Conservation (phyloP, 768 basidiomycete genomes). For the Tubosaeta sp. region DNA sequence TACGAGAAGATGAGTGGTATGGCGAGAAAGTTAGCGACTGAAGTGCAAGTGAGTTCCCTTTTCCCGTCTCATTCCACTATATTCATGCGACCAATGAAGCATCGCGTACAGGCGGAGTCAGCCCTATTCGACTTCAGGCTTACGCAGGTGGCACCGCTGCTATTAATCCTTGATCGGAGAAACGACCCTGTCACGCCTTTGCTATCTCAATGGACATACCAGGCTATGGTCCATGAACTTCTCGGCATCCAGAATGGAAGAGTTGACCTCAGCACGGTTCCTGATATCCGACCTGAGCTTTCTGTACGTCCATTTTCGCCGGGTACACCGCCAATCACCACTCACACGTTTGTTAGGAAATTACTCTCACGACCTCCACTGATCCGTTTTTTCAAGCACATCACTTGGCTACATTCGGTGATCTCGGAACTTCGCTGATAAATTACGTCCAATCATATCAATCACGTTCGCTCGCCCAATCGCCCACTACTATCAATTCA, state of each 20-base stretch:
- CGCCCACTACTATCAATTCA: conserved; percentile 82
- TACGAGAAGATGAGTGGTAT: conserved; percentile 92
- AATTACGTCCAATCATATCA: conserved; percentile 94
- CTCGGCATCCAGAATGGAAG: conserved; percentile 92
- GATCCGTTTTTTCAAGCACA: conserved; percentile 94
- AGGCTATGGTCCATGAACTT: conserved; percentile 98
- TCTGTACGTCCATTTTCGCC: conserved; percentile 46
- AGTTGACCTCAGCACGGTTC: conserved; percentile 78
- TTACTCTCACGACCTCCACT: conserved; percentile 85
- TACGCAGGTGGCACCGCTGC: conserved; percentile 81
- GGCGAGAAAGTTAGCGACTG: conserved; percentile 84
- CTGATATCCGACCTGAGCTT: conserved; percentile 83
- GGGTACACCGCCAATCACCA: conserved; percentile 1
- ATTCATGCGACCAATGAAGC: conserved; percentile 39
- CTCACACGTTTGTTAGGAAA: conserved; percentile 56
- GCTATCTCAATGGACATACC: conserved; percentile 98
- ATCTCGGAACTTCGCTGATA: conserved; percentile 87
- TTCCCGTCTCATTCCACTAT: not conserved
- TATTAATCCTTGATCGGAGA: conserved; percentile 90
- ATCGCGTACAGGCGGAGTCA: conserved; percentile 74
- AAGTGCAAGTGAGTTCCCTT: conserved; percentile 62
- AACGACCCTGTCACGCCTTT: conserved; percentile 98
- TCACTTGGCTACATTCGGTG: conserved; percentile 91
- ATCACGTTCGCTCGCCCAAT: conserved; percentile 70
- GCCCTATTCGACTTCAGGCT: conserved; percentile 88